A percentile compares a stretch with the other conserved stretches of the same genome.
These are phyloP conservation scores for Alnus glutinosa DNA, from an alignment of 306 rosid species.

Conservation along the genomic window DNA sequence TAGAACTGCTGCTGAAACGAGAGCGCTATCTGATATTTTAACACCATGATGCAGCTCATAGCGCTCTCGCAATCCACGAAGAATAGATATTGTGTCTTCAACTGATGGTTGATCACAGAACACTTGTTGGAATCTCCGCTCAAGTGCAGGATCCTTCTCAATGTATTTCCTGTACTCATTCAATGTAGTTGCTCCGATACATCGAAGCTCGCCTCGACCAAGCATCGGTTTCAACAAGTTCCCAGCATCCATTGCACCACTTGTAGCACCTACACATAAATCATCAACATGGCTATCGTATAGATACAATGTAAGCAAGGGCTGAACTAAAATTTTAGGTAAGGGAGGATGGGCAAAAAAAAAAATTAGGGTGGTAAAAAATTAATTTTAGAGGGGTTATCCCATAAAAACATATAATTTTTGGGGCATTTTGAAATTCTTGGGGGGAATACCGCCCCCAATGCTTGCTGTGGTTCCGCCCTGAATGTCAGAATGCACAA, in stretches of 20 bases:
- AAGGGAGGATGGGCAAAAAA: no score
- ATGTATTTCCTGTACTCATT: constrained; percentile 91
- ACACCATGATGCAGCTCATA: constrained; percentile 99
- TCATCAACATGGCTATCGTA: constrained; percentile 27
- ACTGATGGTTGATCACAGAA: constrained; percentile 92
- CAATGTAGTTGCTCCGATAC: constrained; percentile 94
- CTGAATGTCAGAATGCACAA: not conserved
- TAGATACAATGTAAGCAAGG: not conserved
- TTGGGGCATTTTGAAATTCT: no score
- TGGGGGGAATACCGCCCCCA: no score
- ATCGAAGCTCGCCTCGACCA: constrained; percentile 96
- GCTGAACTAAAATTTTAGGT: no score
- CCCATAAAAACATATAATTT: no score
- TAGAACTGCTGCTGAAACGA: constrained; percentile 93
- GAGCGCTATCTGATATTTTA: constrained; percentile 93
- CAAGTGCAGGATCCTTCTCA: constrained; percentile 98
- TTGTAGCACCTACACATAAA: constrained; percentile 76
- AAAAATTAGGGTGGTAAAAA: no score
- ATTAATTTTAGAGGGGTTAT: no score
- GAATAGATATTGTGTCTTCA: constrained; percentile 90
- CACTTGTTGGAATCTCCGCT: constrained; percentile 95
- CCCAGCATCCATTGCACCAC: constrained; percentile 99
- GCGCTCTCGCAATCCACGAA: constrained; percentile 95
- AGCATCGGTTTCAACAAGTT: constrained; percentile 98
- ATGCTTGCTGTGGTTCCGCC: no score